These are phyloP conservation scores for Yueomyces sp. DNA, from an alignment of 1,139 yeast genomes.

Conservation along the genomic window DNA sequence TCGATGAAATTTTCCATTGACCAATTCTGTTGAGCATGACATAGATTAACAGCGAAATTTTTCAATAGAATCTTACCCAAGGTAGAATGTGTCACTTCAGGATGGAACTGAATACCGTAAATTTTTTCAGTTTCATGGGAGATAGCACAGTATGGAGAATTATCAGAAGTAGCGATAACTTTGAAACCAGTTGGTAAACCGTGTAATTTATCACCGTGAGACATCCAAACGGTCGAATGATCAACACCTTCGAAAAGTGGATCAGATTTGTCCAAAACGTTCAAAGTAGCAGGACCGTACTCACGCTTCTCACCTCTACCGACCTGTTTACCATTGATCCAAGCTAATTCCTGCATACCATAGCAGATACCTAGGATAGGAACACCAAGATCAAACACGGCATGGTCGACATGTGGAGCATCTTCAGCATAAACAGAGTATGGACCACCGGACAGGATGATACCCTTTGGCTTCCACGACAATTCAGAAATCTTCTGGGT, in stretches of 20 bases:
- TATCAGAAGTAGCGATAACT: constrained; percentile 80
- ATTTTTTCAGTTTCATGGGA: constrained; percentile 61
- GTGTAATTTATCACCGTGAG: constrained; percentile 93
- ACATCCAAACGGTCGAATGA: constrained; percentile 94
- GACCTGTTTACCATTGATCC: constrained; percentile 94
- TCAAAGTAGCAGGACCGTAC: constrained; percentile 90
- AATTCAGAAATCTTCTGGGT: constrained; percentile 91
- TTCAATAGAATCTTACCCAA: constrained; percentile 78
- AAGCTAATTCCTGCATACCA: constrained; percentile 98
- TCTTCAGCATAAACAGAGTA: constrained; percentile 92
- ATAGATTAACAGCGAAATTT: constrained; percentile 87
- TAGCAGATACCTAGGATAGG: constrained; percentile 97
- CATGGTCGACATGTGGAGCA: constrained; percentile 97
- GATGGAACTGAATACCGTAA: constrained; percentile 97
- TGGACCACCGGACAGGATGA: constrained; percentile 94
- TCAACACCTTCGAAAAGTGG: constrained; percentile 79
- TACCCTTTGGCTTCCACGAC: constrained; percentile 92
- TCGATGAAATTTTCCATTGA: constrained; percentile 96
- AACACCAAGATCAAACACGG: constrained; percentile 75
- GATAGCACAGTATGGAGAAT: constrained; percentile 94
- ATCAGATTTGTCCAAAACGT: constrained; percentile 55
- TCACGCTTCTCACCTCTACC: constrained; percentile 96
- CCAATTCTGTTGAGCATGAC: constrained; percentile 86
- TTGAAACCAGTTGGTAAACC: constrained; percentile 84
- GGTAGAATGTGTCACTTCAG: constrained; percentile 94